Evolutionary conservation across 2,329 filamentous ascomycete genomes (phyloP).

Genomic region (Microcera coccophila): DNA sequence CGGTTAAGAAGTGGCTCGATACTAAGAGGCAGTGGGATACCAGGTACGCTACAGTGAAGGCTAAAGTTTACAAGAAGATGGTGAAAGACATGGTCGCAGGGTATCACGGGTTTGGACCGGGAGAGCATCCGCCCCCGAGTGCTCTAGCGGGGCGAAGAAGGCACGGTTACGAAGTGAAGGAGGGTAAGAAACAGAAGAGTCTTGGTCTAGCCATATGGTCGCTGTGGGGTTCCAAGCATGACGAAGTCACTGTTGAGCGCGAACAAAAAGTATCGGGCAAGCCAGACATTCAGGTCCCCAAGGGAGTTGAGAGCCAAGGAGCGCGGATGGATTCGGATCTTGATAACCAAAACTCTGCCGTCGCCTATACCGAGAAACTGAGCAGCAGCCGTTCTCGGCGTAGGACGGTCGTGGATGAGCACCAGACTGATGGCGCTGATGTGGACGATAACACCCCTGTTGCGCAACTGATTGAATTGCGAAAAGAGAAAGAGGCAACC

Average conservation of each 20-base stretch:
- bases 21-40: constrained; percentile 70
- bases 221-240: constrained; percentile 84
- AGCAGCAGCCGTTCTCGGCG: constrained; percentile 42
- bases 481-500: constrained; percentile 37
- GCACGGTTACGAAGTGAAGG: constrained; percentile 37
- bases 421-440: constrained; percentile 39
- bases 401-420: constrained; percentile 48
- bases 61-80: constrained; percentile 68
- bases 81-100: constrained; percentile 69
- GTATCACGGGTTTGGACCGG: constrained; percentile 65
- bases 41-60: constrained; percentile 66
- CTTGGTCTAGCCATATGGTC: constrained; percentile 80
- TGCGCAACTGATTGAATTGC: constrained; percentile 40
- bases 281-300: constrained; percentile 30
- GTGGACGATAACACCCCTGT: constrained; percentile 41
- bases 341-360: constrained; percentile 34
- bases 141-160: constrained; percentile 71
- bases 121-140: constrained; percentile 77
- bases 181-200: constrained; percentile 59
- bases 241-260: constrained; percentile 65
- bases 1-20: constrained; percentile 78
- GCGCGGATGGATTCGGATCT: constrained; percentile 41
- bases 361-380: constrained; percentile 13
- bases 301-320: constrained; percentile 40
- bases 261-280: constrained; percentile 50